Base-by-base conservation (phyloP, 768 basidiomycete genomes). In the Leccinum disarticulatum region DNA sequence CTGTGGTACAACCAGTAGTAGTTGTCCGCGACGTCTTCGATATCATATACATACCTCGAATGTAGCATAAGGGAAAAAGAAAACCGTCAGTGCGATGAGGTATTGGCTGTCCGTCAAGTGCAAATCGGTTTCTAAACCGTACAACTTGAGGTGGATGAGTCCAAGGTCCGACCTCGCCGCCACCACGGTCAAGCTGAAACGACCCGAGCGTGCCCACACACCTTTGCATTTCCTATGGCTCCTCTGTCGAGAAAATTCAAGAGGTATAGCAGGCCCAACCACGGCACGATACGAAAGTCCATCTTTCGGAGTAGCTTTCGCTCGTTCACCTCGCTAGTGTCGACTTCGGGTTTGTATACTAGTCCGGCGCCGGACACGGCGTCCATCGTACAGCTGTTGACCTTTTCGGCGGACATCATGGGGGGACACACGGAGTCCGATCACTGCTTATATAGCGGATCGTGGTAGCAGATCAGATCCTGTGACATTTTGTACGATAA, bases 161-260 rank as follows among this genome's bases (percentile, higher is more conserved):
- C 8, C 19, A 46, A 56, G 38, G 4, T 43, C n/a, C 31, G 31
- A 33, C 6, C 41, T 56, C 14, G 14, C 6, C 30, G 19, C 11
- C 36, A 13, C 38, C 9, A n/a, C 17, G 8, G 9, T 41, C 47
- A 48, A 25, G 3, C 25, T 22, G 43, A 19, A 25, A 7, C 14
- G 4, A n/a, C n/a, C n/a, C n/a, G n/a, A n/a, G n/a, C 9, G 17
- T 41, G 31, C 38, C 3, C 41, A 66, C 77, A 54, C 49, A 87
- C 90, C 77, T 84, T 85, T 4, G 88, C 87, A 70, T 91, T 91
- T 46, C 88, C 90, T 65, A 92, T 86, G 56, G 83, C 81, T 41
- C 79, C 77, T 66, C 78, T 69, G 59, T 88, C 71, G 73, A 92
- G 76, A 69, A 88, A 93, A 71, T 84, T 90, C 64, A 93, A 77